Percentiles rank a stretch among this genome's conserved stretches.
These are phyloP conservation scores for Spizellomyces sp. DNA, from an alignment of 192 early-diverging fungal genomes.

Conservation along the genomic window DNA sequence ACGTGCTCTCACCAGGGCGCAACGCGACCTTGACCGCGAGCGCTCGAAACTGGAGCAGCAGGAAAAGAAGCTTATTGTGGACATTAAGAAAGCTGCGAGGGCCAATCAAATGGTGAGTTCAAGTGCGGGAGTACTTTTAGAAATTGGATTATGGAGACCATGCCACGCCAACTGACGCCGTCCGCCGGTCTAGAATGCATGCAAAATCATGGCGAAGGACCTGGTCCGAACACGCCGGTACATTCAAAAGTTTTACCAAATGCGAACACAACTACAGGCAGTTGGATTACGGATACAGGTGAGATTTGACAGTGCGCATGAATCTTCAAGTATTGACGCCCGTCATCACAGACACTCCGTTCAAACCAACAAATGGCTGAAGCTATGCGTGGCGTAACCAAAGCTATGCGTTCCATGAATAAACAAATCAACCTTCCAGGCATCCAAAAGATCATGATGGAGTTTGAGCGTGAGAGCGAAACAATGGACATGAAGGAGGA, in stretches of 20 bases:
- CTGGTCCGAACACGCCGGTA: conserved; percentile 91
- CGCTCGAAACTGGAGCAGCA: conserved; percentile 84
- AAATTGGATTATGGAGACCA: too few relatives aligned
- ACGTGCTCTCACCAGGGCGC: conserved; percentile 81
- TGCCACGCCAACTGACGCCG: background rate
- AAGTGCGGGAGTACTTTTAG: background rate
- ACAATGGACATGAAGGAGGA: conserved; percentile 99
- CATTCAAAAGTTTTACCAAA: conserved; percentile 95
- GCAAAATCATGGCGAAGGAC: conserved; percentile 98
- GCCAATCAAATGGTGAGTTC: conserved; percentile 81
- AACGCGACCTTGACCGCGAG: conserved; percentile 91
- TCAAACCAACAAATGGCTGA: conserved; percentile 96
- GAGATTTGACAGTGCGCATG: conserved; percentile 11
- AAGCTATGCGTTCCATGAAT: conserved; percentile 98
- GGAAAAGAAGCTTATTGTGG: conserved; percentile 92
- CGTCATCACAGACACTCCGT: conserved; percentile 66
- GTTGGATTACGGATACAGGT: conserved; percentile 88
- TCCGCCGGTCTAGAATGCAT: conserved; percentile 58
- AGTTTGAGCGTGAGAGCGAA: conserved; percentile 93
- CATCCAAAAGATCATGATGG: conserved; percentile 95
- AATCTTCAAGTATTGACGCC: background rate
- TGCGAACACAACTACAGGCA: conserved; percentile 93
- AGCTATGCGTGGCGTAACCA: conserved; percentile 93
- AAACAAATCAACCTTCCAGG: conserved; percentile 89
- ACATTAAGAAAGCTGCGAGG: conserved; percentile 92